phyloP scores from a whole-genome alignment of 2,329 filamentous ascomycete genomes.

The Ophiocordyceps sinensis region DNA sequence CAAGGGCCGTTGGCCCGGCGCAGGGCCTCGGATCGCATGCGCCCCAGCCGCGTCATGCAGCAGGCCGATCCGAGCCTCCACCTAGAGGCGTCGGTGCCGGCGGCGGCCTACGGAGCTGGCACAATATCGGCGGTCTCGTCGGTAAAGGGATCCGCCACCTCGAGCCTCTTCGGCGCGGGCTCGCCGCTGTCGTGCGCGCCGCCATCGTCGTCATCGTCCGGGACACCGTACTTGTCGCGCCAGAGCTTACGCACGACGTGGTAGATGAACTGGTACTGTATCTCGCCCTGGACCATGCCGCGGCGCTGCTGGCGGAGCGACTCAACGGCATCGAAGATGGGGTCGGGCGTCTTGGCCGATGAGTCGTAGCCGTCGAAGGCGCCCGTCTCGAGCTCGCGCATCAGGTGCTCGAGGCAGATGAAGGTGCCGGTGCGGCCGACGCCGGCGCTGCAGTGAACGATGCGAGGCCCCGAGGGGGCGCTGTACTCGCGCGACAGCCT shows the following conservation, averaged over 20 bases:
- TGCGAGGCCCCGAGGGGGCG: conserved; percentile 48
- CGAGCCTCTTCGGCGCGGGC: conserved; percentile 38
- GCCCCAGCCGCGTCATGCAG: background rate
- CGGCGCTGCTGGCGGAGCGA: conserved; percentile 71
- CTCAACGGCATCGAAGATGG: conserved; percentile 68
- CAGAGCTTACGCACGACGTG: conserved; percentile 65
- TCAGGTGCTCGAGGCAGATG: conserved; percentile 85
- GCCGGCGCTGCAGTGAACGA: conserved; percentile 80
- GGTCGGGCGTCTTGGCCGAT: conserved; percentile 32
- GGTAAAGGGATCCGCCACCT: conserved; percentile 30
- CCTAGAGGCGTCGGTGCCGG: conserved; percentile 2
- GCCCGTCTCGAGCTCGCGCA: conserved; percentile 67
- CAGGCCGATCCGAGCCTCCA: conserved; percentile 1
- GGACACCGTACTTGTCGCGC: conserved; percentile 46
- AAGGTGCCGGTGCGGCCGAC: conserved; percentile 93
- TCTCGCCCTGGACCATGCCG: conserved; percentile 87
- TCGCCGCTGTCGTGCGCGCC: conserved; percentile 23
- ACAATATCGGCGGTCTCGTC: conserved; percentile 10
- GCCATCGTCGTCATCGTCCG: conserved; percentile 16
- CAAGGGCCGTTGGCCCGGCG: background rate
- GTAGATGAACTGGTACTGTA: conserved; percentile 81
- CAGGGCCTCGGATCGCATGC: background rate
- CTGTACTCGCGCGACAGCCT: conserved; percentile 45
- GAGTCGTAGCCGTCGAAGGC: conserved; percentile 38
- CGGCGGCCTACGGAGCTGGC: conserved; percentile 2